Evolutionary conservation across 179 eudicot genomes (phyloP).

Genomic region (Patellifolia procumbens): DNA sequence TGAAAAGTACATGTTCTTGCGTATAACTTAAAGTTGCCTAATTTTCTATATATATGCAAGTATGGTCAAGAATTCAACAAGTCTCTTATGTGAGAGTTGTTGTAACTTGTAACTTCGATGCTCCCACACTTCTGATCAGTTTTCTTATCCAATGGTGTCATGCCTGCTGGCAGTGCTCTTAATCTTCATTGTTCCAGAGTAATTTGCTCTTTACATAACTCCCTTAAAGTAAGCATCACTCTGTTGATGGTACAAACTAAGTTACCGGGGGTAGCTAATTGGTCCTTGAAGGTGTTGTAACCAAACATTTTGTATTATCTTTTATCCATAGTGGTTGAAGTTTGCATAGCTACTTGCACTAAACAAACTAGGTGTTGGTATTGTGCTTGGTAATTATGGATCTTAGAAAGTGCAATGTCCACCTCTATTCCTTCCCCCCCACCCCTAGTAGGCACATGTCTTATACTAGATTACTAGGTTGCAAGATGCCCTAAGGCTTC

Average conservation of each 20-base stretch:
- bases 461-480: neutral
- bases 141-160: neutral
- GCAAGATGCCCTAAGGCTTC: neutral
- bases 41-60: no score
- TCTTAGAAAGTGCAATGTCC: neutral
- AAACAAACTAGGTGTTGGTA: neutral
- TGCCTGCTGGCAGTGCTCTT: neutral
- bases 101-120: no score
- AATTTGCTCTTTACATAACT: neutral
- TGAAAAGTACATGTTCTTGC: neutral
- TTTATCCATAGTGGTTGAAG: neutral
- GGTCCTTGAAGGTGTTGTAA: neutral
- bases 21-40: neutral
- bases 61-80: no score
- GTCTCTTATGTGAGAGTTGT: no score
- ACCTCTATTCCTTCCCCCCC: no score
- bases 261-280: neutral
- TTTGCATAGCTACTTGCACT: neutral
- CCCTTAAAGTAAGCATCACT: neutral
- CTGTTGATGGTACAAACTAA: neutral
- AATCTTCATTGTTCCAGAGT: no score
- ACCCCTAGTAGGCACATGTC: no score
- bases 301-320: neutral
- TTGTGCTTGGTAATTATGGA: neutral
- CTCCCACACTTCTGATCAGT: neutral